These are phyloP conservation scores for Auriculariales sp. DNA, from an alignment of 768 basidiomycete genomes.

Conservation along the genomic window DNA sequence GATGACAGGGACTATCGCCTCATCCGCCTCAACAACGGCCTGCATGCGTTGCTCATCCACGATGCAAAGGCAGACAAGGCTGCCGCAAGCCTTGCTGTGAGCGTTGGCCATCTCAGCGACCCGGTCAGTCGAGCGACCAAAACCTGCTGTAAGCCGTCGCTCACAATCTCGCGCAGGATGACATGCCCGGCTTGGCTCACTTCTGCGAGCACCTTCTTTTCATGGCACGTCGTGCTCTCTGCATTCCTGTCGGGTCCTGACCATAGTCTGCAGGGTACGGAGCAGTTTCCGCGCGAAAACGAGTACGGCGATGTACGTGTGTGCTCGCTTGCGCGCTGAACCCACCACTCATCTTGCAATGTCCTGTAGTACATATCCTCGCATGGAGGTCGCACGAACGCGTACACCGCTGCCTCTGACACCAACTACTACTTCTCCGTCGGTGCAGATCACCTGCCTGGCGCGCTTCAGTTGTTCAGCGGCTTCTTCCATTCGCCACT, in stretches of 20 bases:
- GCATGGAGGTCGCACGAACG: slow-evolving; percentile 68
- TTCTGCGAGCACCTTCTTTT: slow-evolving; percentile 95
- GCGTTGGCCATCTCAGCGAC: slow-evolving; percentile 86
- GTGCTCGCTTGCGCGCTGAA: background rate
- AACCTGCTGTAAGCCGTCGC: background rate
- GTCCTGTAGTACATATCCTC: slow-evolving; percentile 23
- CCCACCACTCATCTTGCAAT: slow-evolving; percentile 5
- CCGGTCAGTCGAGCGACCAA: slow-evolving; percentile 39
- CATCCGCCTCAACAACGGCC: slow-evolving; percentile 74
- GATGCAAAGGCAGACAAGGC: slow-evolving; percentile 86
- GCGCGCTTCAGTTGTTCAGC: slow-evolving; percentile 64
- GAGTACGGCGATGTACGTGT: slow-evolving; percentile 71
- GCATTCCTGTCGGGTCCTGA: background rate
- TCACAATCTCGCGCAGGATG: slow-evolving; percentile 31
- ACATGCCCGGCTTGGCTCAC: slow-evolving; percentile 87
- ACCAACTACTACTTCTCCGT: slow-evolving; percentile 83
- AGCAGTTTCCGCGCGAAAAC: slow-evolving; percentile 80
- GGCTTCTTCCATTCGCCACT: slow-evolving; percentile 90
- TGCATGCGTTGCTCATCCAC: slow-evolving; percentile 74
- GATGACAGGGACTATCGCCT: slow-evolving; percentile 73
- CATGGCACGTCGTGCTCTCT: slow-evolving; percentile 44
- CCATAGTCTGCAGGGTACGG: slow-evolving; percentile 44
- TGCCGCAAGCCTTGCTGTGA: slow-evolving; percentile 86
- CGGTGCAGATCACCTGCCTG: slow-evolving; percentile 42
- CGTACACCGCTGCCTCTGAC: slow-evolving; percentile 81